Base-by-base conservation (phyloP, 768 basidiomycete species). In the Boletus insuetus region DNA sequence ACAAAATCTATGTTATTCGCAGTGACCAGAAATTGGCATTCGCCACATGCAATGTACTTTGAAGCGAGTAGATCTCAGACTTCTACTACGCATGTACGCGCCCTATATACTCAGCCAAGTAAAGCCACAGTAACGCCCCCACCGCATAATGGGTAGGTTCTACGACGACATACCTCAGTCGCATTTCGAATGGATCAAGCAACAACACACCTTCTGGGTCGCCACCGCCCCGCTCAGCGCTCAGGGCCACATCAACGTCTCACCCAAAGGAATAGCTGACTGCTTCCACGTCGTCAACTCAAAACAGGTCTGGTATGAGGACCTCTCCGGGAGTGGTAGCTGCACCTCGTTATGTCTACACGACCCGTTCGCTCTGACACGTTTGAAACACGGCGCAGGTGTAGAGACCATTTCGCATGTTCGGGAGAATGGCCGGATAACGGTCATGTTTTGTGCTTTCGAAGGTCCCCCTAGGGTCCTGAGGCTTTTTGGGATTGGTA, bases 161-260 rank as follows among this genome's bases (percentile, higher is more conserved):
- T 80, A 79, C 62, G 77, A 84, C 55, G 74, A 80, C 32, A 83
- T 88, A n/a, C 82, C 85, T 0, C 71, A 75, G 5, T 72, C 76
- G 52, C 69, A 83, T 34, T 63, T 80, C 39, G 69, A 75, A 53
- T 88, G 86, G 85, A 79, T 88, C 19, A 58, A 71, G 42, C 74
- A 81, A 56, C 87, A 89, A 68, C 75, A 84, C 41, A 71, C 87
- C 54, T 89, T 89, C 67, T 89, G 84, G 80, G 86, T 89, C 6
- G 85, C 84, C 0, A 80, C 84, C 3, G 84, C 86, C 1, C 87
- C 87, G 13, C 78, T 87, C 10, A 73, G 70, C 10, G 65, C 63
- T 0, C 75, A 80, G 2, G 86, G 85, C 0, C 82, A 84, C 46
- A 70, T 90, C 54, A 89, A 89, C 54, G 59, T 89, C 2, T 87